These are phyloP conservation scores for Kodamaea restingae DNA, from an alignment of 805 yeast genomes.

Conservation along the genomic window DNA sequence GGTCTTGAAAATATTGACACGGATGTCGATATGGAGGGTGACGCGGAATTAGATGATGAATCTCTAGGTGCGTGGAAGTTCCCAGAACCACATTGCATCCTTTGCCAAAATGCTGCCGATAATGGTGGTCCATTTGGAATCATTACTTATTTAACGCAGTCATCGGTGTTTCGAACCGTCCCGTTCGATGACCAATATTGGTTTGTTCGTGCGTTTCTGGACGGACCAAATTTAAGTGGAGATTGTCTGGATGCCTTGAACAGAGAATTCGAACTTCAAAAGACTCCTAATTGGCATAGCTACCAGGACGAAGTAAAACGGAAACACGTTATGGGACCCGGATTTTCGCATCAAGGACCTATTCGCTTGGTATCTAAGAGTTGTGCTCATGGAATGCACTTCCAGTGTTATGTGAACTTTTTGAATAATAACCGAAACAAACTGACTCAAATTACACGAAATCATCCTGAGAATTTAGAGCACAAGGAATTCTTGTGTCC, in stretches of 20 bases:
- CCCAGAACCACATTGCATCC: constrained; percentile 71
- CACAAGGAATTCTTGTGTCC: constrained; percentile 83
- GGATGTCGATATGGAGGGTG: constrained; percentile 16
- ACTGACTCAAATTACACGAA: constrained; percentile 72
- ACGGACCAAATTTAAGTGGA: constrained; percentile 35
- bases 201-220: constrained; percentile 61
- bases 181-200: constrained; percentile 65
- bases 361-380: constrained; percentile 55
- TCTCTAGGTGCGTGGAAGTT: constrained; percentile 49
- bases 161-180: constrained; percentile 57
- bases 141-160: constrained; percentile 55
- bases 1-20: constrained; percentile 24
- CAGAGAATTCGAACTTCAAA: constrained; percentile 11
- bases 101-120: constrained; percentile 73
- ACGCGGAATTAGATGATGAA: constrained; percentile 39
- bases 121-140: constrained; percentile 70
- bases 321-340: constrained; percentile 60
- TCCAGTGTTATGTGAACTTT: constrained; percentile 66
- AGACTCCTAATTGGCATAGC: constrained; percentile 32
- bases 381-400: constrained; percentile 95
- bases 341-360: constrained; percentile 50
- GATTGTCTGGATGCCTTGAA: constrained; percentile 19
- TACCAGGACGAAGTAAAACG: constrained; percentile 36
- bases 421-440: constrained; percentile 51
- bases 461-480: constrained; percentile 69